Base-by-base conservation (phyloP, 75 land plant species). In the Gnetum montanum region DNA sequence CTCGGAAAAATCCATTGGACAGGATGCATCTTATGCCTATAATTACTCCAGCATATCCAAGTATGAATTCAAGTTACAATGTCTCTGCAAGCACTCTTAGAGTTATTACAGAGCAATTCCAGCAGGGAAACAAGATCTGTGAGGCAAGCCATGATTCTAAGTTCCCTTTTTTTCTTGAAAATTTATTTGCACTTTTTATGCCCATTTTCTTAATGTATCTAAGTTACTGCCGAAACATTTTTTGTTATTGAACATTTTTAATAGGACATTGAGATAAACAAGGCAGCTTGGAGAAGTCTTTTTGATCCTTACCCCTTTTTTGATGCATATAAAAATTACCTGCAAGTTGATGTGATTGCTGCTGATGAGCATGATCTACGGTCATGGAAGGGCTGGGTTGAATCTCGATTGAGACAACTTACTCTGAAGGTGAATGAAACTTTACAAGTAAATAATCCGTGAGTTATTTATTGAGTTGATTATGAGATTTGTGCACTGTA, bases 371-470 rank as follows among this genome's bases (percentile, higher is more conserved):
- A 90, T 71, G 99, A 90, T 66, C 62, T 90, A 59, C 74, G 72
- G 0, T 28, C 68, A 44, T 95, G 99, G 99, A 90, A 75, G 60
- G 99, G 99, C 0, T 95, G 99, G 99, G 96, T 90, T 28, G 99
- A 95, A 60, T 95, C 99, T 12, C 78, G 96, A 2, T 62, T 95
- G 3, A 69, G 99, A 56, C 88, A 80, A 62, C 72, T 95, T 24
- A 90, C 88, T 1, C 31, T 95, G 56, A 95, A 73, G 88, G 97
- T 90, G 65, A 60, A 46, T 43, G 23, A 57, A 4, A 12, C 4
- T 23, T 49, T 49, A 19, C 27, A 49, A n/a, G n/a, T n/a, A n/a
- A n/a, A n/a, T n/a, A 40, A 10, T 10, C 15, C 12, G 15, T 40
- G 41, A 40, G 10, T 10, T 10, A 40, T 40, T 40, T 40, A 15